Conservation (phyloP, 345 rosid species). For the Corymbia maculata region DNA sequence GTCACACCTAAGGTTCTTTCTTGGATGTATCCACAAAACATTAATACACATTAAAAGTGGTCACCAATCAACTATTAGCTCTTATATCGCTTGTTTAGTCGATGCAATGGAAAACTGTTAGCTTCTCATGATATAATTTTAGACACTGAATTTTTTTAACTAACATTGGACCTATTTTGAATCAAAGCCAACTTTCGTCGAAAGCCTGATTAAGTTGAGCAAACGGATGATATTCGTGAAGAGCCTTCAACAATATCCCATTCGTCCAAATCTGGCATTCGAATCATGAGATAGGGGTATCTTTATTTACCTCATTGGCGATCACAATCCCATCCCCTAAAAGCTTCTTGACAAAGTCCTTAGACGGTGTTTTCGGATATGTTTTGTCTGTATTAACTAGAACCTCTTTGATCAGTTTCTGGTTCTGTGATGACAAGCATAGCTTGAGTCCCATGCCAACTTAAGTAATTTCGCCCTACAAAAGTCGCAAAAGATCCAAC, state of each 20-base stretch:
- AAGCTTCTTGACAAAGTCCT: background rate
- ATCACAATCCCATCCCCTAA: conserved; percentile 9
- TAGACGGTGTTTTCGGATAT: background rate
- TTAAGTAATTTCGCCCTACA: background rate
- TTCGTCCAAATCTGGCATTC: background rate
- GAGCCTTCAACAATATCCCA: background rate
- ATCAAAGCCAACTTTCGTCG: background rate
- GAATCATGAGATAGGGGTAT: background rate
- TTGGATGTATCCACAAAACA: background rate
- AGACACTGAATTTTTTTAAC: background rate
- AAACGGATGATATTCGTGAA: background rate
- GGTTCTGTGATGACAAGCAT: background rate
- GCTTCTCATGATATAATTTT: background rate
- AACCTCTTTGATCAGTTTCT: background rate
- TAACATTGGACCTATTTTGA: background rate
- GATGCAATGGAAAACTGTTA: background rate
- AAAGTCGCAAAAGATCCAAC: background rate
- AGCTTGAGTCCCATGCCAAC: background rate
- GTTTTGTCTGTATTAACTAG: background rate
- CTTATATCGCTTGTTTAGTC: background rate
- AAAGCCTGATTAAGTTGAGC: background rate
- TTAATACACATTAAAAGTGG: too few relatives aligned
- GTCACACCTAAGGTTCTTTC: background rate
- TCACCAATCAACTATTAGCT: background rate
- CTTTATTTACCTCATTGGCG: background rate